phyloP scores from a whole-genome alignment of 208 protist species.

The Acanthamoeba triangularis region DNA sequence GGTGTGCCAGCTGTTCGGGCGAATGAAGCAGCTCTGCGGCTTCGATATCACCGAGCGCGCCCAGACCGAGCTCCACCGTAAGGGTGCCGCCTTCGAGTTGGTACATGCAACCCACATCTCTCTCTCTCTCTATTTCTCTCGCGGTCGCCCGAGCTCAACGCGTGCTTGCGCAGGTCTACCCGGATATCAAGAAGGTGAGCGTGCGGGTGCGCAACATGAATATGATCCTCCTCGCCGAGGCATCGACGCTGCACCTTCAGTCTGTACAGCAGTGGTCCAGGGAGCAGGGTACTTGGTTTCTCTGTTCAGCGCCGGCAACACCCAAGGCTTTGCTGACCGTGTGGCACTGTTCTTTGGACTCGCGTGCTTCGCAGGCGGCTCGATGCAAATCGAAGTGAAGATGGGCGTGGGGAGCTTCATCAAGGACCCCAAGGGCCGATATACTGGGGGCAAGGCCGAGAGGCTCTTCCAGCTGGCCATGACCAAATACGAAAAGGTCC shows the following conservation, averaged over 20 bases:
- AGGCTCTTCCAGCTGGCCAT: conserved; percentile 47
- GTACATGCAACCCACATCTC: not conserved
- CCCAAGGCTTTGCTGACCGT: not conserved
- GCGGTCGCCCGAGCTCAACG: not conserved
- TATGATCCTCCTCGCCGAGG: conserved; percentile 66
- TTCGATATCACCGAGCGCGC: conserved; percentile 59
- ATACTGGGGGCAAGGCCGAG: conserved; percentile 48
- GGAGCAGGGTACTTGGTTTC: not conserved
- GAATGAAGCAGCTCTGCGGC: conserved; percentile 61
- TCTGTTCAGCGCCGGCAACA: not conserved
- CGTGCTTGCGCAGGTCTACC: conserved; percentile 1
- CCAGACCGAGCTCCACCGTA: conserved; percentile 49
- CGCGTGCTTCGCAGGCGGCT: not conserved
- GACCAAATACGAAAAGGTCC: conserved; percentile 53
- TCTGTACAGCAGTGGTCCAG: conserved; percentile 57
- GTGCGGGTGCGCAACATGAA: conserved; percentile 66
- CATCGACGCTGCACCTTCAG: conserved; percentile 37
- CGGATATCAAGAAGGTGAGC: conserved; percentile 59
- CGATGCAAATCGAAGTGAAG: not conserved
- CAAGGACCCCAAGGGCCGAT: conserved; percentile 39
- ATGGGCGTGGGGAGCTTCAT: conserved; percentile 46
- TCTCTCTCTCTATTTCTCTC: not conserved
- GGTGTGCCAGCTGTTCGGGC: conserved; percentile 43
- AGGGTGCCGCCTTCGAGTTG: conserved; percentile 53
- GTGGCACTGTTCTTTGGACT: not conserved